These are phyloP conservation scores for Aspergillus ostianus DNA, from an alignment of 495 filamentous ascomycete genomes.

Conservation along the genomic window DNA sequence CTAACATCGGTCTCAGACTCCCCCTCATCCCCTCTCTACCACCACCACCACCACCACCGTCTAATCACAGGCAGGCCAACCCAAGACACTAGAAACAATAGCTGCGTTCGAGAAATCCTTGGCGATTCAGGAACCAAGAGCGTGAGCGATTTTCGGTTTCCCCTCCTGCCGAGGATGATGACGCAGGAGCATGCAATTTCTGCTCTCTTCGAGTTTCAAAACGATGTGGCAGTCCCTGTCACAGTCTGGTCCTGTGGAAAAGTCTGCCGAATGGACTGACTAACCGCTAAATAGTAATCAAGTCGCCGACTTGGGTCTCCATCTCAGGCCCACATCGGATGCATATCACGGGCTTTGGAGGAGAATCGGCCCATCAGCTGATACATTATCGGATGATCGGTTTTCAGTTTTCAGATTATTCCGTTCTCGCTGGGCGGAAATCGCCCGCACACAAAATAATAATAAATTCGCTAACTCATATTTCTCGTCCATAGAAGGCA, in stretches of 20 bases:
- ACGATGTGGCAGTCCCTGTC: no score
- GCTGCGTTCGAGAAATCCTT: conserved; percentile 12
- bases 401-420: background rate
- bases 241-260: background rate
- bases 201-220: no score
- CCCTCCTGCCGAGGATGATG: background rate
- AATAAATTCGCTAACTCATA: background rate
- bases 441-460: background rate
- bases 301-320: background rate
- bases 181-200: no score
- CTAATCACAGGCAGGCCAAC: no score
- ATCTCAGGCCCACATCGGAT: conserved; percentile 8
- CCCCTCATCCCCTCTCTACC: no score
- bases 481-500: background rate
- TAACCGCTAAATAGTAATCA: background rate
- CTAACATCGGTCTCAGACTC: no score
- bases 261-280: background rate
- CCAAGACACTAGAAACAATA: conserved; percentile 1
- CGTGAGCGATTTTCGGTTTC: conserved; percentile 6
- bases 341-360: conserved; percentile 14
- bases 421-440: background rate
- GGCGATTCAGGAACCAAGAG: conserved; percentile 3
- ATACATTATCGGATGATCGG: conserved; percentile 1
- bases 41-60: no score
- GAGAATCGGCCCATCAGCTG: conserved; percentile 13